Evolutionary conservation across 192 early-diverging fungal species (phyloP), one percentile per base, ranked within the genome.

Genomic region (Thamnidium elegans): DNA sequence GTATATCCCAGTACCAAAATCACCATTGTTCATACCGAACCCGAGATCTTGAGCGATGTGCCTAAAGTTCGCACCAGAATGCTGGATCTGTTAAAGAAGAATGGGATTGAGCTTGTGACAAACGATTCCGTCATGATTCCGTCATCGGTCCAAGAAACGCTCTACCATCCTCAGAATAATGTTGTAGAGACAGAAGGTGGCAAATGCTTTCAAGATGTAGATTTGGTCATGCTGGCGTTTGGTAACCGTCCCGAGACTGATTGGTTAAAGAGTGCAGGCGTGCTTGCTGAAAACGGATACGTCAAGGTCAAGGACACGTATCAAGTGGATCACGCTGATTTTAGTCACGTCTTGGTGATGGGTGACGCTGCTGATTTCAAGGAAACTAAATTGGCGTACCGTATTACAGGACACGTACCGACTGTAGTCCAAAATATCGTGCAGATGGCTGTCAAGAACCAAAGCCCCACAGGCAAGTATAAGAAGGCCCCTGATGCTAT

Each of bases 1-100:
- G 54, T 45, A 6, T 82, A 80, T 50, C 44, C 64, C 1, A 59
- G 50, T 10, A 86, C 84, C 55, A 65, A 55, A 19, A 32, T 86
- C 19, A 83, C 78, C 0, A 30, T 86, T 48, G 74, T 79, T 1
- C 81, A 83, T 50, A 50, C 62, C 0, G 50, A 59, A 15, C 53
- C 69, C 10, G 56, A 67, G 36, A 63, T 84, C 14, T 67, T 80
- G 6, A 68, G 69, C 34, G 70, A 68, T 17, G 42, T 79, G 1
- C 69, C 72, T 0, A 23, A 68, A 1, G 67, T 67, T 11, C 30
- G 30, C 5, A 11, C 58, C 21, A 55, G 32, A 9, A 32, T 53
- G 30, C 26, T 42, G 11, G 42, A 15, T 3, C 54, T 62, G 3
- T 26, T 77, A 11, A 51, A 58, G 13, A 46, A 55, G 4, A 15